Evolutionary conservation across 768 basidiomycete genomes (phyloP), one percentile per base, ranked within the genome.

Genomic region (Boletus vinaceobasis): DNA sequence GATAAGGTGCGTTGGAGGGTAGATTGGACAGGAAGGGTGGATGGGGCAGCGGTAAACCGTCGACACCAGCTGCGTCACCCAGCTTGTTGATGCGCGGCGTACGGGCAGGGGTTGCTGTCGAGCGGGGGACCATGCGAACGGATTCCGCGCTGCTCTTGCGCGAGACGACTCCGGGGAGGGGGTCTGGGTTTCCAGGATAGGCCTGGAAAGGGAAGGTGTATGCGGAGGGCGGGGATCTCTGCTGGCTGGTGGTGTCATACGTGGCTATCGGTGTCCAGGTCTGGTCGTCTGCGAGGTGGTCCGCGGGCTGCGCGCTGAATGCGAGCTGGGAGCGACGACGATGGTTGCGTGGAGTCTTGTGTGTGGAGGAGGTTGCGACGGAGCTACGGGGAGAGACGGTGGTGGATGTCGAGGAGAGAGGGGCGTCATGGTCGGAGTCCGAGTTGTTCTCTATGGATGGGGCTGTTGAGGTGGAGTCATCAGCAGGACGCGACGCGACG

Each of bases 111-210:
- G 55, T 52, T 17, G 36, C 60, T 4, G 60, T 60, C 56, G 66
- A 53, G 64, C 63, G 70, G 62, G 65, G 39, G 31, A 53, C n/a
- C 46, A 62, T 61, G 50, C 57, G 63, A 19, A 75, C 64, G 46
- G 71, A 75, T 29, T 78, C 80, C 27, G 70, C 59, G 45, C 80
- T 81, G n/a, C 68, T 56, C 40, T 73, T 74, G 8, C 78, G 73
- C 14, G 74, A 73, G 68, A 81, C 75, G 44, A 79, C 65, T 17
- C 71, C 61, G 1, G 74, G 75, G 14, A 79, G 72, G 0, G 85
- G 82, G 62, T 87, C 87, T 9, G 86, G 82, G 65, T 86, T 87
- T 15, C 86, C 85, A 0, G 80, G 75, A 63, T 87, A 78, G 0
- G 80, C 77, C 64, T 86, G 81, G 74, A 84, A 85, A 14, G 84